Conservation (phyloP, 441 rosid genomes). For the Geranium incanum region DNA sequence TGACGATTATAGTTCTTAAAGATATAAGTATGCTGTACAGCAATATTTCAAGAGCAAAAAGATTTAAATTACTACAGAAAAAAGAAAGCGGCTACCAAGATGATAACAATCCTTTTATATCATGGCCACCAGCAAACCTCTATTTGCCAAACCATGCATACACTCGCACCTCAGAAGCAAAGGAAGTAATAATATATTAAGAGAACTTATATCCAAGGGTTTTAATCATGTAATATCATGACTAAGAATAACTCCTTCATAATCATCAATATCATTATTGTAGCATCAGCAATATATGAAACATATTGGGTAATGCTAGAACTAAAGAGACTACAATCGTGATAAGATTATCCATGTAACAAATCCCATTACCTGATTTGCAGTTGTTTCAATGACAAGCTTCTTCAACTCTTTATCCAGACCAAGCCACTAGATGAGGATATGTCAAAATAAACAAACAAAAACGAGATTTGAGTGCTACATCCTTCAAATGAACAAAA, state of each 20-base stretch:
- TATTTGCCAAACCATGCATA: background rate
- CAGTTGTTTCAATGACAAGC: conserved; percentile 83
- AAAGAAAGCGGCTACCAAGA: background rate
- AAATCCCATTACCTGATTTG: conserved; percentile 64
- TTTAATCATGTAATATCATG: background rate
- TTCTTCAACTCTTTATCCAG: conserved; percentile 70
- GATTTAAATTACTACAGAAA: background rate
- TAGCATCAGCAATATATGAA: background rate
- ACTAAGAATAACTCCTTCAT: background rate
- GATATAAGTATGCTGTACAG: no score
- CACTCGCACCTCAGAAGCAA: no score
- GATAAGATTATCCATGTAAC: background rate
- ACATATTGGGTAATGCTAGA: background rate
- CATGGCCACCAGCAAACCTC: background rate
- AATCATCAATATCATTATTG: background rate
- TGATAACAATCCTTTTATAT: background rate
- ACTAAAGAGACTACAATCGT: background rate
- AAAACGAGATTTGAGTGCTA: conserved; percentile 4
- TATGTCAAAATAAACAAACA: background rate
- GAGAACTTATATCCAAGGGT: no score
- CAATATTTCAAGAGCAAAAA: background rate
- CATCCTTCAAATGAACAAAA: background rate
- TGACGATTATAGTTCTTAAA: background rate
- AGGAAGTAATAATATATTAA: no score
- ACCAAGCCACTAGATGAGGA: conserved; percentile 68